Percentiles rank a stretch among this genome's conserved stretches.
These are phyloP conservation scores for Clonostachys chloroleuca DNA, from an alignment of 2,329 filamentous ascomycete species.

Conservation along the genomic window DNA sequence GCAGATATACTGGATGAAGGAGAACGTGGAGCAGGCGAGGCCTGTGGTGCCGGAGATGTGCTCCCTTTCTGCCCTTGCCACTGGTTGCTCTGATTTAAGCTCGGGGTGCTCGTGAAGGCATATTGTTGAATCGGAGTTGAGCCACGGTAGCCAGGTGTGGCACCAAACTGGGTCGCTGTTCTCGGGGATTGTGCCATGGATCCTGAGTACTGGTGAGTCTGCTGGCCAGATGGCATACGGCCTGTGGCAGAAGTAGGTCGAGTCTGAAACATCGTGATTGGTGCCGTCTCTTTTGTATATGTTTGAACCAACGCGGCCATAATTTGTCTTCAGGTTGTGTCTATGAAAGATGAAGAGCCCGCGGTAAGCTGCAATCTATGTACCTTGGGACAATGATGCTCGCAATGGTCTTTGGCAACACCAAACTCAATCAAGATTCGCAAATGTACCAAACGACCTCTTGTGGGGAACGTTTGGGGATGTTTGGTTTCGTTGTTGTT, in stretches of 20 bases:
- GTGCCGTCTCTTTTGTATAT: constrained; percentile 70
- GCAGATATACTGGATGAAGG: too few relatives aligned
- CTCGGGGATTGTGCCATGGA: constrained; percentile 24
- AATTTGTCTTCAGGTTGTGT: constrained; percentile 19
- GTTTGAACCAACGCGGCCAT: constrained; percentile 86
- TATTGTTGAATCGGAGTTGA: constrained; percentile 67
- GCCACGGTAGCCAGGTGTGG: constrained; percentile 45
- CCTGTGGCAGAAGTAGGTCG: constrained; percentile 52
- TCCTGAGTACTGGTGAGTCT: constrained; percentile 45
- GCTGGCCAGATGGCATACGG: constrained; percentile 47
- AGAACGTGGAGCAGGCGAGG: constrained; percentile 1
- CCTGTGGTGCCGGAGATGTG: constrained; percentile 43
- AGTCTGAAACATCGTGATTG: constrained; percentile 72
- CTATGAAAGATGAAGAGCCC: too few relatives aligned
- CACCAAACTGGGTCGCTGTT: constrained; percentile 13
- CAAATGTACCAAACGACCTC: too few relatives aligned
- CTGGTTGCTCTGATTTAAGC: constrained; percentile 40
- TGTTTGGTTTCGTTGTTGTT: too few relatives aligned
- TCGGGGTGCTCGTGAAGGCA: constrained; percentile 70
- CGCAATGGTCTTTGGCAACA: too few relatives aligned
- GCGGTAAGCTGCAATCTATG: too few relatives aligned
- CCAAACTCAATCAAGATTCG: too few relatives aligned
- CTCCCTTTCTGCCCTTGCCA: too few relatives aligned
- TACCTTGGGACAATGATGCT: too few relatives aligned
- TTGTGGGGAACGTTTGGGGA: too few relatives aligned